Conservation (phyloP, 495 filamentous ascomycete species). For the Annulohypoxylon nitens region DNA sequence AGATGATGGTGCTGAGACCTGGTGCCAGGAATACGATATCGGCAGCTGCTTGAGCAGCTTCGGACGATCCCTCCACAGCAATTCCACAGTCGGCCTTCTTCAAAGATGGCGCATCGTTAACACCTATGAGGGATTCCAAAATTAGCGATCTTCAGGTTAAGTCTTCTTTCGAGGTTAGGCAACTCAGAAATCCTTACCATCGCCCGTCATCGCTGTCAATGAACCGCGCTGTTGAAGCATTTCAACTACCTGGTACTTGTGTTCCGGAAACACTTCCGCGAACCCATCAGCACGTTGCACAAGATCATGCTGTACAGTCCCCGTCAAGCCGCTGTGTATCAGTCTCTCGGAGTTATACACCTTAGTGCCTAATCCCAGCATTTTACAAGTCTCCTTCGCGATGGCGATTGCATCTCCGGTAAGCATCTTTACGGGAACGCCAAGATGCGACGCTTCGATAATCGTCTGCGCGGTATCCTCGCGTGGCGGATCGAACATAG, state of each 20-base stretch:
- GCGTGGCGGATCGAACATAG: slow-evolving; percentile 90
- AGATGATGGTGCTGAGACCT: slow-evolving; percentile 90
- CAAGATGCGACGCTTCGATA: slow-evolving; percentile 85
- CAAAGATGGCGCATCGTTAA: slow-evolving; percentile 94
- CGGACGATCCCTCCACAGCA: slow-evolving; percentile 91
- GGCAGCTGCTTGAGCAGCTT: slow-evolving; percentile 90
- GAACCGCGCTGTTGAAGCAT: slow-evolving; percentile 97
- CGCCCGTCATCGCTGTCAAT: slow-evolving; percentile 96
- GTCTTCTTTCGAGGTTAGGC: neutral
- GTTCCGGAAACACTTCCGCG: slow-evolving; percentile 95
- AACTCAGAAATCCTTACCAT: slow-evolving; percentile 61
- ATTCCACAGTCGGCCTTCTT: slow-evolving; percentile 97
- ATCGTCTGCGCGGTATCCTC: slow-evolving; percentile 92
- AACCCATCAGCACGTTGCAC: slow-evolving; percentile 95
- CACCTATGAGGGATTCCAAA: slow-evolving; percentile 61
- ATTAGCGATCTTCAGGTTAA: neutral
- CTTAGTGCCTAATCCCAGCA: slow-evolving; percentile 91
- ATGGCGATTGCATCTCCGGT: slow-evolving; percentile 95
- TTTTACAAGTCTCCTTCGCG: slow-evolving; percentile 88
- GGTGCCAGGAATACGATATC: slow-evolving; percentile 94
- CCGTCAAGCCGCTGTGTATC: slow-evolving; percentile 84
- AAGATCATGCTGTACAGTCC: slow-evolving; percentile 91
- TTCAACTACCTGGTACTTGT: slow-evolving; percentile 97
- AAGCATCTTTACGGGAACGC: slow-evolving; percentile 93
- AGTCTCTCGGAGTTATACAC: slow-evolving; percentile 92